Conservation (phyloP, 2,329 filamentous ascomycete species). For the Trichoderma sp. region DNA sequence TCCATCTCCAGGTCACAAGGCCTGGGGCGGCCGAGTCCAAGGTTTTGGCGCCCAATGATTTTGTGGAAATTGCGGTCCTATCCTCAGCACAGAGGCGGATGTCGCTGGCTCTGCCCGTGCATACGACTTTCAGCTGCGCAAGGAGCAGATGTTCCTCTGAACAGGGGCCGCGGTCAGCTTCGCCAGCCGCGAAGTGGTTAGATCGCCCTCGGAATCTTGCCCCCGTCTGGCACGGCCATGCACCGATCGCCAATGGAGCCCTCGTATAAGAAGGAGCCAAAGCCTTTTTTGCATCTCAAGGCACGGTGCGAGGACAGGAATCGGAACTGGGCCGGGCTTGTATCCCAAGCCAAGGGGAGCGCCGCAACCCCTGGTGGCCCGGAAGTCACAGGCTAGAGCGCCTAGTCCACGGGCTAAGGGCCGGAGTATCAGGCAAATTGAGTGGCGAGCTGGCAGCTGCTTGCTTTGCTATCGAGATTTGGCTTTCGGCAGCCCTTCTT, state of each 20-base stretch:
- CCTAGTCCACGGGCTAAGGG: slow-evolving; percentile 12
- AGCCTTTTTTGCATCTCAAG: not conserved
- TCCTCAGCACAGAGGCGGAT: not conserved
- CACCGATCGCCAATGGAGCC: slow-evolving; percentile 18
- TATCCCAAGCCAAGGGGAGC: slow-evolving; percentile 3
- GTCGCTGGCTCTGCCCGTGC: not conserved
- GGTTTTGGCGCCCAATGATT: not conserved
- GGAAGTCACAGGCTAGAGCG: slow-evolving; percentile 9
- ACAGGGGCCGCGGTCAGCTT: slow-evolving; percentile 17
- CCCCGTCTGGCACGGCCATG: slow-evolving; percentile 15
- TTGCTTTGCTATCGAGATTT: not conserved
- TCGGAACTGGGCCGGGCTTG: slow-evolving; percentile 5
- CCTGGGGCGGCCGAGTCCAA: not conserved
- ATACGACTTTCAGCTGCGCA: slow-evolving; percentile 11
- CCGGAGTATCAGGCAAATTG: not conserved
- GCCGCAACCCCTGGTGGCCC: slow-evolving; percentile 19
- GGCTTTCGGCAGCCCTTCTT: slow-evolving; percentile 11
- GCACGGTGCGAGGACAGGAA: not conserved
- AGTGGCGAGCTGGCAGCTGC: not conserved
- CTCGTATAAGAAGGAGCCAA: slow-evolving; percentile 22
- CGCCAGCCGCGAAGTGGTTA: slow-evolving; percentile 12
- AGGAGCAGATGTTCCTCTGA: slow-evolving; percentile 15
- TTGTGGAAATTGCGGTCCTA: slow-evolving; percentile 12
- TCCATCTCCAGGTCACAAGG: not conserved
- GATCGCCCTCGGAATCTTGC: slow-evolving; percentile 21